Percentiles rank a stretch among this genome's conserved stretches.
These are phyloP conservation scores for Tricholoma sp. DNA, from an alignment of 768 basidiomycete species.

Conservation along the genomic window DNA sequence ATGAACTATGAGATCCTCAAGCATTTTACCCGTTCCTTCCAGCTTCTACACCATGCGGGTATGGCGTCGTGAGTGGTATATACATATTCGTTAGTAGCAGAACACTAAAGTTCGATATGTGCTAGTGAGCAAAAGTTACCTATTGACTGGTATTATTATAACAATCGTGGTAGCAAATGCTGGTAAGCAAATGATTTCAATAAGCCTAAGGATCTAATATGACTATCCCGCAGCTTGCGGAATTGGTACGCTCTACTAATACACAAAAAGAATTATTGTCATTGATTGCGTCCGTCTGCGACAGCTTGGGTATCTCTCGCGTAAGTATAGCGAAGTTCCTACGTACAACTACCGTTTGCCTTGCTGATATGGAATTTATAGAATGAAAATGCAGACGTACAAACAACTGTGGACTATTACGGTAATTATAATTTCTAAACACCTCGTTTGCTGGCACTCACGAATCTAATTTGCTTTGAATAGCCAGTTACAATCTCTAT, in stretches of 20 bases:
- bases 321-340: conserved; percentile 18
- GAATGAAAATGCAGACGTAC: conserved; percentile 34
- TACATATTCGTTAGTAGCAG: background rate
- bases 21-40: background rate
- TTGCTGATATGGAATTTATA: conserved; percentile 4
- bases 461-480: background rate
- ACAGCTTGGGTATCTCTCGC: conserved; percentile 38
- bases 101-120: background rate
- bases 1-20: background rate
- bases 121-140: conserved; percentile 35
- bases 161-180: conserved; percentile 27
- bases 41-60: conserved; percentile 49
- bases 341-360: background rate
- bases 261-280: background rate
- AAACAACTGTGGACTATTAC: conserved; percentile 28
- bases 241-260: conserved; percentile 17
- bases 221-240: conserved; percentile 21
- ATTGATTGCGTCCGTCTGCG: background rate
- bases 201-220: background rate
- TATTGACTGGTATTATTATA: conserved; percentile 26
- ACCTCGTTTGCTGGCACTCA: background rate
- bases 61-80: conserved; percentile 33
- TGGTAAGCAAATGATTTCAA: conserved; percentile 15
- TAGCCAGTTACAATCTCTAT: conserved; percentile 46
- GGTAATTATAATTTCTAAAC: conserved; percentile 18